Evolutionary conservation across 306 rosid species (phyloP), one percentile per base, ranked within the genome.

Genomic region (Glycyrrhiza uralensis): DNA sequence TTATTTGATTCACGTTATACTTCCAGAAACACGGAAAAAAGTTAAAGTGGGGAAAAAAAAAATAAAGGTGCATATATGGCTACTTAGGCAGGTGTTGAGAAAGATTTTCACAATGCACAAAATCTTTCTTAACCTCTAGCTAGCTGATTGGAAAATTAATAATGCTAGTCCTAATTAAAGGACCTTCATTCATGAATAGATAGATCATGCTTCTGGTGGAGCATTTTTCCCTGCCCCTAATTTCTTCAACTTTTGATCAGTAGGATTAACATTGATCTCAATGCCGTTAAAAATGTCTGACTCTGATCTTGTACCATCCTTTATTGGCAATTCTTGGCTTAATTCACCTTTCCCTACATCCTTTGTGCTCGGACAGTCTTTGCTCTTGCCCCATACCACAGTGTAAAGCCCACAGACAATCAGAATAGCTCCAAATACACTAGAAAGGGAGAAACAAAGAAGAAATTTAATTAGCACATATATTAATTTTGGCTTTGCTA

Each of bases 331-430:
- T 52, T 84, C 87, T 14, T 76, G 84, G 0, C 10, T 80, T n/a
- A n/a, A n/a, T 52, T 35, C 82, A 1, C 36, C 74, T 77, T 86
- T 85, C 57, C 70, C 84, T 67, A 7, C 52, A 1, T 54, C 85
- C 35, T 5, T 65, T 63, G 62, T 39, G 65, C 20, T 68, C 7
- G 11, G 6, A 11, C 64, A 77, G 46, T 94, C 99, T 80, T 85
- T 94, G 87, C 92, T 88, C 81, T 94, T 91, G 0, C 95, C 99
- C 99, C 99, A 94, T 23, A 94, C 99, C 69, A 91, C 95, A 3
- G 91, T 87, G 89, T 94, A 94, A 30, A 94, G 95, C 13, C 99
- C 99, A 7, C 57, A 41, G 15, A 94, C 97, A 49, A 94, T 94
- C 17, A 94, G 28, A 71, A 94, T 46, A 2, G 99, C 97, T 64